Evolutionary conservation across 2,329 filamentous ascomycete genomes (phyloP).

Genomic region (Aspergillus sclerotialis): DNA sequence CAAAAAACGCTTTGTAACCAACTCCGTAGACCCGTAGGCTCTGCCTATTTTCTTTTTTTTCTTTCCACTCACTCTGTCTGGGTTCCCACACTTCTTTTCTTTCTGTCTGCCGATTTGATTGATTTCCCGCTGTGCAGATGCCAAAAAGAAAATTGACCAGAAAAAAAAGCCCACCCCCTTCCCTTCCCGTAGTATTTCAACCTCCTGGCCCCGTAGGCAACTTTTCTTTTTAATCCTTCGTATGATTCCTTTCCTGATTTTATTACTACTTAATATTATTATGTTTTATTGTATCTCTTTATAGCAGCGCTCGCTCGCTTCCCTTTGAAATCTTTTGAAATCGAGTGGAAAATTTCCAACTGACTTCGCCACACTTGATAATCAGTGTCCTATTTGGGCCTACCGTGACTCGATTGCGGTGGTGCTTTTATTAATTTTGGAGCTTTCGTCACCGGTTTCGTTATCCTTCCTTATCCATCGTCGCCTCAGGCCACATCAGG

Average conservation of each 20-base stretch:
- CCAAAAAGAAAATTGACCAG: no score
- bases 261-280: no score
- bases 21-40: no score
- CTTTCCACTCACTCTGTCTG: conserved; percentile 1
- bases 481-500: neutral
- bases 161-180: neutral
- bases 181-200: neutral
- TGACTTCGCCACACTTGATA: neutral
- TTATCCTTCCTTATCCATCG: neutral
- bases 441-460: neutral
- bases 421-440: neutral
- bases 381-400: neutral
- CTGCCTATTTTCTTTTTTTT: no score
- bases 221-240: neutral
- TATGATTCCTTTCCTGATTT: no score
- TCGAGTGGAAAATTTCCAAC: neutral
- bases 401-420: no score
- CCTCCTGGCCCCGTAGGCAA: no score
- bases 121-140: no score
- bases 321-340: neutral
- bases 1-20: no score
- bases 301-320: no score
- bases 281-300: no score
- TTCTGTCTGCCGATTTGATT: no score
- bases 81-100: conserved; percentile 1